Conservation (phyloP, 2,329 filamentous ascomycete species). For the Fusarium irregulare region DNA sequence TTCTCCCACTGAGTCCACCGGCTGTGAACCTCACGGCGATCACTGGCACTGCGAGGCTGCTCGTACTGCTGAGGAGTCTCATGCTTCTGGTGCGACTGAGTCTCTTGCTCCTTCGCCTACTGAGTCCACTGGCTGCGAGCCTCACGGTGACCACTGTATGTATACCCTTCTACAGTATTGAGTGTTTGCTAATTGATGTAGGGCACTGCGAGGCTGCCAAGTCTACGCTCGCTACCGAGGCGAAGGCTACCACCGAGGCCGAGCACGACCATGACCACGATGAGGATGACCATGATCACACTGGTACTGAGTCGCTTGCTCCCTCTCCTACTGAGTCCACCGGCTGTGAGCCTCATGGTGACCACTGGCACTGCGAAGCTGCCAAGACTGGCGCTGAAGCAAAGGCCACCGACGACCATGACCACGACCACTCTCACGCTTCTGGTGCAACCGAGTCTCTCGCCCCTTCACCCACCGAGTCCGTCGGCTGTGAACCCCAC, state of each 20-base stretch:
- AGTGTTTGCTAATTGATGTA: neutral
- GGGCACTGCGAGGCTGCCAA: constrained; percentile 41
- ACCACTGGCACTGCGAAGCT: constrained; percentile 44
- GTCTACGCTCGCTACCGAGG: constrained; percentile 14
- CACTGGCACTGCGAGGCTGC: constrained; percentile 42
- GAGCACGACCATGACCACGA: constrained; percentile 16
- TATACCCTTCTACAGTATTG: neutral
- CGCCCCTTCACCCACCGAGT: constrained; percentile 40
- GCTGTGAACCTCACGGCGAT: constrained; percentile 42
- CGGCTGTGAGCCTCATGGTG: constrained; percentile 41
- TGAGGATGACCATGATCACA: neutral
- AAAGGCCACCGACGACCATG: constrained; percentile 20
- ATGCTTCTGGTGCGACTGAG: constrained; percentile 10
- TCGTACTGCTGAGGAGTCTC: constrained; percentile 21
- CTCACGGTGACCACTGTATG: constrained; percentile 41
- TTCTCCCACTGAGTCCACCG: constrained; percentile 43
- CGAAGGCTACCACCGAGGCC: constrained; percentile 7
- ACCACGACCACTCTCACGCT: constrained; percentile 16
- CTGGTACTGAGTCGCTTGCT: constrained; percentile 5
- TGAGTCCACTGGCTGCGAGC: constrained; percentile 39
- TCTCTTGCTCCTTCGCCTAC: constrained; percentile 34
- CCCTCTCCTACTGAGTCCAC: constrained; percentile 41
- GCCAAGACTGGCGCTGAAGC: constrained; percentile 29
- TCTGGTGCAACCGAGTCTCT: constrained; percentile 18
- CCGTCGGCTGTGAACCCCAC: constrained; percentile 39